These are phyloP conservation scores for Dispira parvispora DNA, from an alignment of 192 early-diverging fungal genomes.

Conservation along the genomic window DNA sequence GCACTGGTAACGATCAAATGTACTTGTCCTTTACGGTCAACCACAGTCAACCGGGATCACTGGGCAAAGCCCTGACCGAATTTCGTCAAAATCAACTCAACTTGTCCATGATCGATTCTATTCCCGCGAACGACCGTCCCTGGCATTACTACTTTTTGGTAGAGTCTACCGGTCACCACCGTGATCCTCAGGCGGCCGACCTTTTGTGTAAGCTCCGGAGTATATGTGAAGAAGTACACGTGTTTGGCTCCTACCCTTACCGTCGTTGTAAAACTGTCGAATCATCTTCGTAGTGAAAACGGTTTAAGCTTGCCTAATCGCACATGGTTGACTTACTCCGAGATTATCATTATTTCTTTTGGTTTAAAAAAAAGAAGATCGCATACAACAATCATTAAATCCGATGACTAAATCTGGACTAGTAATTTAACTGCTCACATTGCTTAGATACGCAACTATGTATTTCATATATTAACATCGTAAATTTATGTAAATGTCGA, in stretches of 20 bases:
- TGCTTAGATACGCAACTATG: too few species aligned
- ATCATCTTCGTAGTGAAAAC: too few species aligned
- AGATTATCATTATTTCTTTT: too few species aligned
- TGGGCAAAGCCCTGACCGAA: constrained; percentile 67
- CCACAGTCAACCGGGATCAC: constrained; percentile 69
- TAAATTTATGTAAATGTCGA: too few species aligned
- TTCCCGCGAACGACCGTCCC: constrained; percentile 55
- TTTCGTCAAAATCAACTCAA: constrained; percentile 71
- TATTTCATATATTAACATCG: too few species aligned
- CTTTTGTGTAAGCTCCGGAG: constrained; percentile 52
- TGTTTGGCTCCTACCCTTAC: constrained; percentile 72
- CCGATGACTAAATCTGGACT: too few species aligned
- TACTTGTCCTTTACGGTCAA: constrained; percentile 82
- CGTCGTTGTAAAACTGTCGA: constrained; percentile 20
- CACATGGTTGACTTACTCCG: too few species aligned
- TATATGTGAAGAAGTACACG: constrained; percentile 54
- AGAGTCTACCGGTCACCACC: constrained; percentile 69
- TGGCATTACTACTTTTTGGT: constrained; percentile 96
- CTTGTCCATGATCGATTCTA: constrained; percentile 80
- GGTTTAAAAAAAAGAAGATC: too few species aligned
- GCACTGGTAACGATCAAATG: constrained; percentile 59
- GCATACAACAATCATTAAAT: too few species aligned
- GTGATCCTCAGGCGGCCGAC: constrained; percentile 39
- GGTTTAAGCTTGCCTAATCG: too few species aligned
- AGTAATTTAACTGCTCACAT: too few species aligned